phyloP scores from a whole-genome alignment of 345 rosid species.

The Eucalyptus tenuipes region DNA sequence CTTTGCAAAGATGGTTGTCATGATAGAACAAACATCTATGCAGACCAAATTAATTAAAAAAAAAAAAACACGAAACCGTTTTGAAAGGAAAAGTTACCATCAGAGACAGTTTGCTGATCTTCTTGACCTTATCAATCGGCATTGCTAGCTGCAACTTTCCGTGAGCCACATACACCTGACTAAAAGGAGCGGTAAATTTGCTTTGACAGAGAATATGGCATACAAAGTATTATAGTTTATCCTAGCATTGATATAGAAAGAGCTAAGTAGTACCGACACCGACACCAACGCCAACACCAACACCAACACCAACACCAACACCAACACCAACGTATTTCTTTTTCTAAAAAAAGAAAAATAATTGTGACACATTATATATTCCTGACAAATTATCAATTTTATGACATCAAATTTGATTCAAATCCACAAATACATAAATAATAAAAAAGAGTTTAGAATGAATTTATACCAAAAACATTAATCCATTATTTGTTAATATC shows the following conservation, averaged over 20 bases:
- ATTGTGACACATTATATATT: too few species aligned
- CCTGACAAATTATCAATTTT: too few species aligned
- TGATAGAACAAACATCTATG: background rate
- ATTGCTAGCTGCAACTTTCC: constrained; percentile 72
- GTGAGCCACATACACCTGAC: constrained; percentile 59
- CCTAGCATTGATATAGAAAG: background rate
- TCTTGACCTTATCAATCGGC: constrained; percentile 73
- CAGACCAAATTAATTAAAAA: background rate
- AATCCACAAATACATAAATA: too few species aligned
- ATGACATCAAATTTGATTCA: too few species aligned
- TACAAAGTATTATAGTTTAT: background rate
- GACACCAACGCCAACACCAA: too few species aligned
- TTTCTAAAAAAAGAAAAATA: too few species aligned
- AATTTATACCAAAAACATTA: too few species aligned
- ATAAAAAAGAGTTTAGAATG: too few species aligned
- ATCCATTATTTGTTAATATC: too few species aligned
- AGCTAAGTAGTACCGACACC: too few species aligned
- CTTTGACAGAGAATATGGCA: background rate
- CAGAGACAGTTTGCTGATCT: constrained; percentile 59
- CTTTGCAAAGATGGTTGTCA: constrained; percentile 23
- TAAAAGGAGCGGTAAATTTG: background rate
- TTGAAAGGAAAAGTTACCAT: constrained; percentile 33
- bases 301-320: too few species aligned
- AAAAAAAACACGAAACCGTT: background rate
- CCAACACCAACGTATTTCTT: too few species aligned